Conservation (phyloP, 768 basidiomycete species). For the Auriscalpium orientale region DNA sequence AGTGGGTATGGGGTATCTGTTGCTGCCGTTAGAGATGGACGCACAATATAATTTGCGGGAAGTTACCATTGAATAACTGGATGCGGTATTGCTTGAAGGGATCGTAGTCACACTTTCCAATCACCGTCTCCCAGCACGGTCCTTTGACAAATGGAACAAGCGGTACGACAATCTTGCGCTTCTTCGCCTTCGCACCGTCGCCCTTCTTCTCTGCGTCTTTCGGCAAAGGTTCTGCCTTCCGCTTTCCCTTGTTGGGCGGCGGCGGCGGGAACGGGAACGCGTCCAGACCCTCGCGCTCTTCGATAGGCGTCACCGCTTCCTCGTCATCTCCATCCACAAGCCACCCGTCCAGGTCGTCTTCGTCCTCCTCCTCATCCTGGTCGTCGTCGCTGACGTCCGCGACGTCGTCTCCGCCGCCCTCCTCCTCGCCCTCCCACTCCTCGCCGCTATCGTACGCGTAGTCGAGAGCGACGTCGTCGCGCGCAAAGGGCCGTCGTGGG, state of each 20-base stretch:
- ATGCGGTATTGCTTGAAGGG: constrained; percentile 70
- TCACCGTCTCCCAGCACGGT: constrained; percentile 66
- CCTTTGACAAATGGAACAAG: constrained; percentile 79
- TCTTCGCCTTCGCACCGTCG: constrained; percentile 71
- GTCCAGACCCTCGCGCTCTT: constrained; percentile 30
- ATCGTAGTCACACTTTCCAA: constrained; percentile 63
- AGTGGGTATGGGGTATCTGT: constrained; percentile 67
- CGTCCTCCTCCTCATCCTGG: constrained; percentile 54
- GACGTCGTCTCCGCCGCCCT: constrained; percentile 70
- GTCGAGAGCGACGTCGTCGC: constrained; percentile 71
- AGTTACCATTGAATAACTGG: constrained; percentile 77
- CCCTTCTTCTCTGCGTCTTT: constrained; percentile 35
- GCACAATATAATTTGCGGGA: constrained; percentile 1
- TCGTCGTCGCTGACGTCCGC: constrained; percentile 53
- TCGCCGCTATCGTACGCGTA: constrained; percentile 92
- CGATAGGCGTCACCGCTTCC: constrained; percentile 34
- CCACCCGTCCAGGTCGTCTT: constrained; percentile 74
- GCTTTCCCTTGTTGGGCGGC: constrained; percentile 54
- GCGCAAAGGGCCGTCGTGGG: constrained; percentile 74
- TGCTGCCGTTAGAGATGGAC: background rate
- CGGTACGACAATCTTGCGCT: constrained; percentile 68
- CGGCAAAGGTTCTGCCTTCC: constrained; percentile 29
- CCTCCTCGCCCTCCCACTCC: constrained; percentile 91
- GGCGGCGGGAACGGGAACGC: constrained; percentile 27
- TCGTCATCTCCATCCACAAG: constrained; percentile 67